Percentiles rank a stretch among this genome's conserved stretches.
Conservation (phyloP, 768 basidiomycete species). For the Rhizopogon roseolus region DNA sequence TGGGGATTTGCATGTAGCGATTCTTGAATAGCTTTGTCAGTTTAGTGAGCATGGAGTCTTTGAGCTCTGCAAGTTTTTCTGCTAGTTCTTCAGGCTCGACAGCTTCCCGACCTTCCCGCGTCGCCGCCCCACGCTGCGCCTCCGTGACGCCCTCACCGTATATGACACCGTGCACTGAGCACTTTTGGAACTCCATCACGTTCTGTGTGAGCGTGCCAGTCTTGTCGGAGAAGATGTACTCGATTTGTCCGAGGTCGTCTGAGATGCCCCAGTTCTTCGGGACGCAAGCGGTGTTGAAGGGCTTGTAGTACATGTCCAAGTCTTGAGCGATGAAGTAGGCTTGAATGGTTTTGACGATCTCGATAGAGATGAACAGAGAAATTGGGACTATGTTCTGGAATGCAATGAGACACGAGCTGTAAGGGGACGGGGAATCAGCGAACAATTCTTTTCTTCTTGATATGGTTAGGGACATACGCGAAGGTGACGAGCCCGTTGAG, state of each 20-base stretch:
- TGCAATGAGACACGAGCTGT: constrained; percentile 85
- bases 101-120: constrained; percentile 69
- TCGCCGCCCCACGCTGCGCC: constrained; percentile 89
- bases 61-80: constrained; percentile 57
- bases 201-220: constrained; percentile 98
- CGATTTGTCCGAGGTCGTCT: constrained; percentile 97
- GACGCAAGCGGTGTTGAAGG: constrained; percentile 82
- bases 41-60: constrained; percentile 68
- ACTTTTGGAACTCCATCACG: constrained; percentile 98
- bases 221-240: constrained; percentile 93
- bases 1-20: constrained; percentile 73
- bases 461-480: constrained; percentile 52
- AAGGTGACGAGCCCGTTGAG: constrained; percentile 87
- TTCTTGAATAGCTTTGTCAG: constrained; percentile 87
- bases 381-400: constrained; percentile 98
- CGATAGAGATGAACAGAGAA: constrained; percentile 94
- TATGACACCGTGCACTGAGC: constrained; percentile 74
- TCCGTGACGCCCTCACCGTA: constrained; percentile 97
- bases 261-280: constrained; percentile 99
- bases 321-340: constrained; percentile 97
- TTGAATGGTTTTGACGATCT: constrained; percentile 97
- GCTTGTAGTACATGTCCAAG: constrained; percentile 91
- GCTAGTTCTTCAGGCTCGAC: constrained; percentile 70
- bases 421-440: constrained; percentile 3
- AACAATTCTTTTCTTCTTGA: neutral